Evolutionary conservation across 2,329 filamentous ascomycete species (phyloP).

Genomic region (Phialocephala subalpina): DNA sequence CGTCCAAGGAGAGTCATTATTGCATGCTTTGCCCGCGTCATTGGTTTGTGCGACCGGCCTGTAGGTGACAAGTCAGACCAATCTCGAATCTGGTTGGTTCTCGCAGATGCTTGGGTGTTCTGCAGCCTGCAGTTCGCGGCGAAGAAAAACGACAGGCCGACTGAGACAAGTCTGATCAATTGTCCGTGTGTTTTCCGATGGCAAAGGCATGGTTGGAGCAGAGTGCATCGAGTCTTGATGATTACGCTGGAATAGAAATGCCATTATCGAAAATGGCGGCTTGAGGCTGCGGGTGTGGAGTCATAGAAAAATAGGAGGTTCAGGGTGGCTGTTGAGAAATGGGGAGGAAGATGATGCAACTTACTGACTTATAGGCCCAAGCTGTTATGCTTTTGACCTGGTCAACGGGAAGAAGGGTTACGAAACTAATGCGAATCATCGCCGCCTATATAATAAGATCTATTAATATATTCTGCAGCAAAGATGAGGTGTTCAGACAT

Average conservation of each 20-base stretch:
- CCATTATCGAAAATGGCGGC: slow-evolving; percentile 17
- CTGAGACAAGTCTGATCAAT: slow-evolving; percentile 19
- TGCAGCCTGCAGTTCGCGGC: slow-evolving; percentile 14
- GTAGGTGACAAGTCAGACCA: slow-evolving; percentile 24
- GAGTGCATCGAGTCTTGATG: slow-evolving; percentile 4
- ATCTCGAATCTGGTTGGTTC: slow-evolving; percentile 15
- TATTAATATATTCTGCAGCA: slow-evolving; percentile 28
- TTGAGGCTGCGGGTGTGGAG: slow-evolving; percentile 17
- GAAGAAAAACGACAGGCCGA: slow-evolving; percentile 40
- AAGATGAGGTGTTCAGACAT: slow-evolving; percentile 16
- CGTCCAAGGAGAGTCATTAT: slow-evolving; percentile 33
- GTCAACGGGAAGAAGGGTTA: neutral
- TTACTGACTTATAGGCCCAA: slow-evolving; percentile 2
- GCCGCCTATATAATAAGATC: slow-evolving; percentile 19
- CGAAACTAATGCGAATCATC: slow-evolving; percentile 11
- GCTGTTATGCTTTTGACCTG: slow-evolving; percentile 18
- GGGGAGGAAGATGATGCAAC: slow-evolving; percentile 2
- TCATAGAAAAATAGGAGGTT: neutral
- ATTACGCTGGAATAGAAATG: slow-evolving; percentile 9
- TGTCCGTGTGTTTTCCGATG: slow-evolving; percentile 14
- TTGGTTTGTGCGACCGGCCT: slow-evolving; percentile 31
- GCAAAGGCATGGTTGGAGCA: slow-evolving; percentile 24
- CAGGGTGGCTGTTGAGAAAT: slow-evolving; percentile 2
- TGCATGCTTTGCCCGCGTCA: slow-evolving; percentile 23
- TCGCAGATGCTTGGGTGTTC: slow-evolving; percentile 15